These are phyloP conservation scores for Thielaviopsis cerberus DNA, from an alignment of 2,329 filamentous ascomycete genomes.

Conservation along the genomic window DNA sequence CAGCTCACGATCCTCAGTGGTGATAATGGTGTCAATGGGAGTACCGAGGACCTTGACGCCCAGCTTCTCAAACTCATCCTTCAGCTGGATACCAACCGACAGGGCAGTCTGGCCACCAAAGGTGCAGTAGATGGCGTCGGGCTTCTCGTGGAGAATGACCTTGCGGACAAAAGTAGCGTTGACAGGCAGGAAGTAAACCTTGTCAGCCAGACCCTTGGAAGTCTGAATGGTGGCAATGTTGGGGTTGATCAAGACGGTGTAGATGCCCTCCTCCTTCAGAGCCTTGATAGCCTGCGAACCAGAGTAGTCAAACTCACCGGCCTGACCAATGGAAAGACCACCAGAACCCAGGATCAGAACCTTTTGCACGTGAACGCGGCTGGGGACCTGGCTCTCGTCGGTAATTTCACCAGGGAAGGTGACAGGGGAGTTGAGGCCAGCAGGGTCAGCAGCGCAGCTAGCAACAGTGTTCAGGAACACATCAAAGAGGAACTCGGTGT, in stretches of 20 bases:
- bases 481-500: constrained; percentile 93
- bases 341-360: constrained; percentile 85
- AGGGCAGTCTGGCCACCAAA: constrained; percentile 95
- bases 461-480: constrained; percentile 80
- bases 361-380: constrained; percentile 70
- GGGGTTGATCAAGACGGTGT: constrained; percentile 94
- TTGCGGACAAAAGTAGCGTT: constrained; percentile 95
- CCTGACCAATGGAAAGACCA: constrained; percentile 91
- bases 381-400: constrained; percentile 37
- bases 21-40: constrained; percentile 94
- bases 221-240: constrained; percentile 99
- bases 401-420: constrained; percentile 70
- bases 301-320: constrained; percentile 97
- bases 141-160: constrained; percentile 84
- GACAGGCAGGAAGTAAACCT: constrained; percentile 96
- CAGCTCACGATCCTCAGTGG: constrained; percentile 90
- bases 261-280: constrained; percentile 91
- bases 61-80: constrained; percentile 84
- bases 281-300: constrained; percentile 98
- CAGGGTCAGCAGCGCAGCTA: constrained; percentile 47
- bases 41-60: constrained; percentile 91
- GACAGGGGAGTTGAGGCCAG: constrained; percentile 53
- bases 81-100: constrained; percentile 91
- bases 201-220: constrained; percentile 90
- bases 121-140: constrained; percentile 92